Conservation (phyloP, 306 rosid species). For the Citrullus colocynthis region DNA sequence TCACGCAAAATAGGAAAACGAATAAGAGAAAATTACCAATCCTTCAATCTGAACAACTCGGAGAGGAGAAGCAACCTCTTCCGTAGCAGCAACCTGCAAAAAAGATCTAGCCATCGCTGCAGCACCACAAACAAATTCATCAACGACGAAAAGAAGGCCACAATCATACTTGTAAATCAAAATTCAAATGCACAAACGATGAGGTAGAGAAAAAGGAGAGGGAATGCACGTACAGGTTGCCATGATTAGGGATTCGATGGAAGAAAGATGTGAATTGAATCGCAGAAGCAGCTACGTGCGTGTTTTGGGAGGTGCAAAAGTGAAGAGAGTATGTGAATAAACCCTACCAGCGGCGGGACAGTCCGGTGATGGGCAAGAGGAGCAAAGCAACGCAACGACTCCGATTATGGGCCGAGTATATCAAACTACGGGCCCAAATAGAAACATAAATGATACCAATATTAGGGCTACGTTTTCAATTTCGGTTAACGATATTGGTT, state of each 20-base stretch:
- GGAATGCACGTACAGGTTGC: not conserved
- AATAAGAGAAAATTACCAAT: conserved; percentile 33
- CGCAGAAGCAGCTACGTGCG: not conserved
- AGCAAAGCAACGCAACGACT: not conserved
- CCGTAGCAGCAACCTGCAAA: conserved; percentile 80
- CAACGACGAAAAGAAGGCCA: not conserved
- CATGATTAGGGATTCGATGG: not conserved
- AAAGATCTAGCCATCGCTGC: conserved; percentile 66
- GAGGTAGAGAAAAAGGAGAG: not conserved
- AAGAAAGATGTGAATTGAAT: not conserved
- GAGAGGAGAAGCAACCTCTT: conserved; percentile 80
- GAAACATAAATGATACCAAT: no score
- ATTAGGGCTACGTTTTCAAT: no score
- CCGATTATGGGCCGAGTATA: not conserved
- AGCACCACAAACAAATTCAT: conserved; percentile 3
- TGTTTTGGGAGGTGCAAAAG: not conserved
- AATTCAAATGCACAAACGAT: not conserved
- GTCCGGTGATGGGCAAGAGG: not conserved
- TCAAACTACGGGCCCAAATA: no score
- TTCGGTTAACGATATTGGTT: no score
- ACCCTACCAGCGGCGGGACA: conserved; percentile 3
- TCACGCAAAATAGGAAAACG: not conserved
- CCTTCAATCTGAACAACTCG: conserved; percentile 94
- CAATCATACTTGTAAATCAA: not conserved
- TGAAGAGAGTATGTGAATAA: not conserved